Evolutionary conservation across 2,329 filamentous ascomycete species (phyloP).

Genomic region (Trichoderma brevicompactum): DNA sequence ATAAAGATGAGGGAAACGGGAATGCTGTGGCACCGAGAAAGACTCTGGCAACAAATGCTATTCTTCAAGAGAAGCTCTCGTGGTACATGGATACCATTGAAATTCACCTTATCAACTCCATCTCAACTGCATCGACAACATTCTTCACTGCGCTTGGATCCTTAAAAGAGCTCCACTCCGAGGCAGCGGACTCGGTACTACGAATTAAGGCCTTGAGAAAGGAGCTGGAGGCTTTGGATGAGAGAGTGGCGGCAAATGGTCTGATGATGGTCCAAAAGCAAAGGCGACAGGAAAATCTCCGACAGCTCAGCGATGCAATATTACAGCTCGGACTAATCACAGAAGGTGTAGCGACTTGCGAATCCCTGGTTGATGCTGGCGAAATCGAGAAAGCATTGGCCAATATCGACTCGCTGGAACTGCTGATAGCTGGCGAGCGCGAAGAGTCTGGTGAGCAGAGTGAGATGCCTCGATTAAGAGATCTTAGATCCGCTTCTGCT

Average conservation of each 20-base stretch:
- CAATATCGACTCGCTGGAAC: slow-evolving; percentile 76
- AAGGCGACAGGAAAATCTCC: slow-evolving; percentile 80
- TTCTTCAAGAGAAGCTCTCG: slow-evolving; percentile 94
- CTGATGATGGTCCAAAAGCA: slow-evolving; percentile 84
- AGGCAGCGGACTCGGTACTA: slow-evolving; percentile 87
- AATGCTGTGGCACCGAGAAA: slow-evolving; percentile 69
- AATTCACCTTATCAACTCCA: slow-evolving; percentile 93
- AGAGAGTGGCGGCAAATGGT: slow-evolving; percentile 84
- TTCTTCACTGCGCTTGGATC: slow-evolving; percentile 96
- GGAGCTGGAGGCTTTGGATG: slow-evolving; percentile 80
- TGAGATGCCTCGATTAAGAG: slow-evolving; percentile 53
- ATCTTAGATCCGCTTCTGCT: slow-evolving; percentile 77
- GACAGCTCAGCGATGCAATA: slow-evolving; percentile 80
- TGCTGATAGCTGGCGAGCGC: slow-evolving; percentile 74
- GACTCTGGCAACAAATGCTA: slow-evolving; percentile 91
- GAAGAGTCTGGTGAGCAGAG: slow-evolving; percentile 44
- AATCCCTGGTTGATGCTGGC: slow-evolving; percentile 80
- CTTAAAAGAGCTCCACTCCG: slow-evolving; percentile 85
- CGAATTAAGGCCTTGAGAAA: slow-evolving; percentile 80
- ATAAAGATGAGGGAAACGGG: slow-evolving; percentile 59
- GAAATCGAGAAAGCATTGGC: slow-evolving; percentile 80
- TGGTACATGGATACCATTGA: slow-evolving; percentile 99
- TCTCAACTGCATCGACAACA: slow-evolving; percentile 91
- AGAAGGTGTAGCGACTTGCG: slow-evolving; percentile 73
- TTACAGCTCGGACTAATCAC: slow-evolving; percentile 81